Evolutionary conservation across 805 yeast genomes (phyloP).

Genomic region (Yarrowia yakushimensis): DNA sequence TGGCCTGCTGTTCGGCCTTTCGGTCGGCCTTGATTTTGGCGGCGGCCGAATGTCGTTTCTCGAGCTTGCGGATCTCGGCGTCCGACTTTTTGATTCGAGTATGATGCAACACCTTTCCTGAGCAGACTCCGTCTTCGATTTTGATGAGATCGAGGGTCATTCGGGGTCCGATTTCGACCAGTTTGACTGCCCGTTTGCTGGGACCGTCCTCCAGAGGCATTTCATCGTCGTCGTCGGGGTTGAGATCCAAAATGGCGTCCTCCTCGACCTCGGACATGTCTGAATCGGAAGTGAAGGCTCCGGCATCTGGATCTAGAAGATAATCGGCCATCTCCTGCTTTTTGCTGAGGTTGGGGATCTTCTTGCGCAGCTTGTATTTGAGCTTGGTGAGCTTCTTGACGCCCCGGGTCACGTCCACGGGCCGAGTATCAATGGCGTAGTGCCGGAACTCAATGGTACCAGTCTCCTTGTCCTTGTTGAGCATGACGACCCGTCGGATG

Average conservation of each 20-base stretch:
- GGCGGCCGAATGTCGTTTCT: constrained; percentile 61
- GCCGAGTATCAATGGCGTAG: constrained; percentile 79
- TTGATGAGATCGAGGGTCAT: constrained; percentile 70
- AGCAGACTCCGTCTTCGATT: constrained; percentile 88
- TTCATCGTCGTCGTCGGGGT: constrained; percentile 20
- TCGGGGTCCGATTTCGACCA: constrained; percentile 92
- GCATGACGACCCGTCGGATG: constrained; percentile 79
- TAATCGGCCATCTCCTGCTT: constrained; percentile 78
- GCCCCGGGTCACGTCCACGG: constrained; percentile 65
- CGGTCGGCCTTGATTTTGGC: constrained; percentile 64
- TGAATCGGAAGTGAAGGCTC: constrained; percentile 73
- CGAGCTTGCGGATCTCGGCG: constrained; percentile 58
- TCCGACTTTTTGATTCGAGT: constrained; percentile 60
- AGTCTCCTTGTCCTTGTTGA: constrained; percentile 67
- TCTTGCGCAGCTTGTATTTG: constrained; percentile 57
- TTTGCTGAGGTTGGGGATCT: constrained; percentile 64
- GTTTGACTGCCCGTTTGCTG: constrained; percentile 78
- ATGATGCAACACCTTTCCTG: constrained; percentile 86
- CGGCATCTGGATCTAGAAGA: constrained; percentile 75
- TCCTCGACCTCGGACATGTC: constrained; percentile 78
- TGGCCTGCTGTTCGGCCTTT: constrained; percentile 72
- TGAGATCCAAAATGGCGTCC: constrained; percentile 31
- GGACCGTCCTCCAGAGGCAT: constrained; percentile 27
- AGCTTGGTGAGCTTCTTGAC: constrained; percentile 66
- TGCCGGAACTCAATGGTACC: constrained; percentile 83